Evolutionary conservation across 768 basidiomycete genomes (phyloP), one percentile per base, ranked within the genome.

Genomic region (Suillus americanus): DNA sequence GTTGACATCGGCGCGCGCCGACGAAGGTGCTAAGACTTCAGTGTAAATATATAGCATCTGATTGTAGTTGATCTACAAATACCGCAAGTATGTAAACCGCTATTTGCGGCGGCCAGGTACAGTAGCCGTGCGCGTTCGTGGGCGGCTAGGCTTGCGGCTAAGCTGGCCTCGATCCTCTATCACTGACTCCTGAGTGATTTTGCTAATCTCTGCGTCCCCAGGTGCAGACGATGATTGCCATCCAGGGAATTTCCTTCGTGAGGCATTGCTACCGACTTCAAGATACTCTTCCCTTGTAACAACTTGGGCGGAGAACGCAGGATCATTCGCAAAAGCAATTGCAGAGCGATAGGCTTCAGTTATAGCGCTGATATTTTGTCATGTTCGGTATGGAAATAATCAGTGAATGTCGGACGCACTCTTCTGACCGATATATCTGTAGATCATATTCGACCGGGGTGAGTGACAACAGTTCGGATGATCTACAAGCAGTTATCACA

Each of bases 361-460:
- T 71, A 87, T 81, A 30, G 91, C 86, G 64, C 90, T 92, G 70
- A 55, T 12, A 10, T 28, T 60, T 35, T 60, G 70, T 73, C 65
- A 73, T 64, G 48, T 63, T 51, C 41, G 9, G 12, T 25, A 50
- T 20, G 25, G 13, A 56, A 63, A 55, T 56, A 55, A 67, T 20
- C 23, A 51, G 16, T 65, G 63, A n/a, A 64, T 55, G 62, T 65
- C 62, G 41, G 59, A 81, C 92, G 70, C 71, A 97, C 96, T 93
- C 85, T 60, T 84, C 76, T 60, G 90, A 87, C 67, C 88, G 81
- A 71, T 88, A 91, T 37, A 96, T 84, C 56, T 78, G 78, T 20
- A 97, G 87, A 67, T 92, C 89, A 71, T 82, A 90, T 46, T 92
- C 89, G 10, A 85, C 83, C n/a, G 95, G 95, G 25, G 94, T 94